Conservation (phyloP, 305 asterid genomes). For the Salvia sclarea region DNA sequence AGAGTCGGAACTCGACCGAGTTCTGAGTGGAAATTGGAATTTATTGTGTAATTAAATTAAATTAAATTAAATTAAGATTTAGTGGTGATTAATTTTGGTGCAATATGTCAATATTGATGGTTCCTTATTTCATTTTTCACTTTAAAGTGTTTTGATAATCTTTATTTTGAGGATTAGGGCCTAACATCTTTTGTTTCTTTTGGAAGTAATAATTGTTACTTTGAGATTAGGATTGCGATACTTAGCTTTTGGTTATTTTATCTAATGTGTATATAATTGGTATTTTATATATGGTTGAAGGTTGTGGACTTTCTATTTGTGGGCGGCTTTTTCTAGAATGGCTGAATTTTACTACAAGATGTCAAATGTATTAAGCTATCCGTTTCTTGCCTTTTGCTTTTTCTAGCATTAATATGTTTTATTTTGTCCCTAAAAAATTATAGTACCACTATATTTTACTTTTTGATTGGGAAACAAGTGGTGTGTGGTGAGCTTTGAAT, state of each 20-base stretch:
- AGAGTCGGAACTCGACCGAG: slow-evolving; percentile 59
- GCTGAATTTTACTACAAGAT: background rate
- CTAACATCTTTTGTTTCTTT: slow-evolving; percentile 34
- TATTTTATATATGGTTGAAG: slow-evolving; percentile 6
- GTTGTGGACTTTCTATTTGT: slow-evolving; percentile 23
- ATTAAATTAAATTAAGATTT: slow-evolving; percentile 2
- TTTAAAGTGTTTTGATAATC: background rate
- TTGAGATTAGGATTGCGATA: slow-evolving; percentile 25
- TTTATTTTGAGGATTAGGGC: slow-evolving; percentile 34
- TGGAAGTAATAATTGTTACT: slow-evolving; percentile 21
- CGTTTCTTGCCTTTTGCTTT: too few relatives aligned
- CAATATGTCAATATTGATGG: slow-evolving; percentile 37
- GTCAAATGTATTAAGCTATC: slow-evolving; percentile 34
- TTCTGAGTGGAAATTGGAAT: slow-evolving; percentile 38
- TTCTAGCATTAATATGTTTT: too few relatives aligned
- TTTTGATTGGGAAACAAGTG: too few relatives aligned
- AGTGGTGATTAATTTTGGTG: slow-evolving; percentile 30
- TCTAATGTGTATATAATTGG: slow-evolving; percentile 12
- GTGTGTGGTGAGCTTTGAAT: too few relatives aligned
- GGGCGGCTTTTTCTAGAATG: slow-evolving; percentile 19
- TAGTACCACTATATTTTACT: too few relatives aligned
- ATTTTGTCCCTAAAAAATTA: too few relatives aligned
- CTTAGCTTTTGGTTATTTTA: background rate
- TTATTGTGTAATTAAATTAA: slow-evolving; percentile 31
- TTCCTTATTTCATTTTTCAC: slow-evolving; percentile 2